Evolutionary conservation across 2,329 filamentous ascomycete species (phyloP), one percentile per base, ranked within the genome.

Genomic region (Alternaria incomplexa): DNA sequence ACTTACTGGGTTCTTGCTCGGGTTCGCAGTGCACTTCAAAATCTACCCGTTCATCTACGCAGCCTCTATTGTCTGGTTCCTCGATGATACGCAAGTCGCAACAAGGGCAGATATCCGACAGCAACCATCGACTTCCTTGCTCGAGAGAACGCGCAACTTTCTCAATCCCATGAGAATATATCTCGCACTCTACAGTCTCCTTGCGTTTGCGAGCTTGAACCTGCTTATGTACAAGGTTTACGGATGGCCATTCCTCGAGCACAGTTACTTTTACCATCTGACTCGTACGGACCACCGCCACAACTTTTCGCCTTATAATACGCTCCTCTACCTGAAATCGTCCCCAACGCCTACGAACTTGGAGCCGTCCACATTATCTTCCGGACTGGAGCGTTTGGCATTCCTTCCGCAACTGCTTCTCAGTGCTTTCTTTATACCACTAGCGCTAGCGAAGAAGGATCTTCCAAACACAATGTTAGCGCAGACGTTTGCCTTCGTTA

Each of bases 41-140:
- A 98, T 99, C 64, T 99, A 99, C 74, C 96, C 96, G 0, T 97
- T 98, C 79, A 93, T 99, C 63, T 99, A 99, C 80, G 95, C 92
- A 2, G 88, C 90, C 0, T 89, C 91, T 4, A 90, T 96, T 45
- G 79, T 93, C 6, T 93, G 91, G 90, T 94, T 90, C 90, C 88
- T 95, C 82, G 91, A 92, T 69, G 82, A 81, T 3, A 85, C 86
- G 13, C 61, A 63, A 78, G 82, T 52, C 13, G 25, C 51, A 25
- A 52, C 54, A 36, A 64, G 65, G 9, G 64, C 53, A 15, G 26
- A 17, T 7, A 22, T 11, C 6, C 61, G 52, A 36, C 13, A 59
- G 9, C 57, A 58, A 13, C 4, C 51, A 1, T 50, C 59, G 26
- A 45, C 57, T 70, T 79, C 68, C 28, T 6, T 80, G 73, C 8